These are phyloP conservation scores for Pyrenula massariospora DNA, from an alignment of 495 filamentous ascomycete species.

Conservation along the genomic window DNA sequence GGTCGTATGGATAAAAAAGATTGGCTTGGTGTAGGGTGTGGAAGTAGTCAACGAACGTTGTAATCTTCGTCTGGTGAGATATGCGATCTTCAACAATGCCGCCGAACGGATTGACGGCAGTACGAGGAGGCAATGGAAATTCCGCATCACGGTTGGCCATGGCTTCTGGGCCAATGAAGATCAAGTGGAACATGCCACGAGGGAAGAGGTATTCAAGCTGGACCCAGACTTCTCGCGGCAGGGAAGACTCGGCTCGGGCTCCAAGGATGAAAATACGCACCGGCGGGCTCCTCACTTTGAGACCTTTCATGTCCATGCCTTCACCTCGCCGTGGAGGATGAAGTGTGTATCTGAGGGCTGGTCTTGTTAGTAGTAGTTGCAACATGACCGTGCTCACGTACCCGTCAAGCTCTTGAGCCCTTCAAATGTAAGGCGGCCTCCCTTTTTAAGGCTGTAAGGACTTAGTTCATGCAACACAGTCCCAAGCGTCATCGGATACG, in stretches of 20 bases:
- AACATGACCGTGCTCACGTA: slow-evolving; percentile 28
- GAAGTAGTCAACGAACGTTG: slow-evolving; percentile 95
- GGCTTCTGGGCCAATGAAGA: slow-evolving; percentile 92
- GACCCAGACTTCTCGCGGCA: slow-evolving; percentile 87
- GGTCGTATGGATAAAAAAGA: slow-evolving; percentile 86
- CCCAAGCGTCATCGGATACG: slow-evolving; percentile 83
- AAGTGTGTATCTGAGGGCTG: slow-evolving; percentile 84
- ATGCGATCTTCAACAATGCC: slow-evolving; percentile 83
- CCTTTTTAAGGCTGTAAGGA: slow-evolving; percentile 68
- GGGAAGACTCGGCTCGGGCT: slow-evolving; percentile 88
- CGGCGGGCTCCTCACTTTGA: slow-evolving; percentile 73
- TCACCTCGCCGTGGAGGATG: slow-evolving; percentile 76
- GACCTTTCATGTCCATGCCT: slow-evolving; percentile 60
- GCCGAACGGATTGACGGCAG: slow-evolving; percentile 78
- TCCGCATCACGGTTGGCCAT: slow-evolving; percentile 86
- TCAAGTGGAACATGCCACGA: slow-evolving; percentile 55
- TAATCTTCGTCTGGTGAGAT: slow-evolving; percentile 79
- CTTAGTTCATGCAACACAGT: slow-evolving; percentile 90
- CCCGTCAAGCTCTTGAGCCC: slow-evolving; percentile 87
- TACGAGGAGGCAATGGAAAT: slow-evolving; percentile 79
- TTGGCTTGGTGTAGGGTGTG: slow-evolving; percentile 87
- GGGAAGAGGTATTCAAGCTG: slow-evolving; percentile 89
- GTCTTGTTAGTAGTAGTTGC: slow-evolving; percentile 5
- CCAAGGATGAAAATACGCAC: slow-evolving; percentile 90
- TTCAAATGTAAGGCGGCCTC: slow-evolving; percentile 66